These are phyloP conservation scores for Penicillium crustosum DNA, from an alignment of 2,329 filamentous ascomycete genomes.

Conservation along the genomic window DNA sequence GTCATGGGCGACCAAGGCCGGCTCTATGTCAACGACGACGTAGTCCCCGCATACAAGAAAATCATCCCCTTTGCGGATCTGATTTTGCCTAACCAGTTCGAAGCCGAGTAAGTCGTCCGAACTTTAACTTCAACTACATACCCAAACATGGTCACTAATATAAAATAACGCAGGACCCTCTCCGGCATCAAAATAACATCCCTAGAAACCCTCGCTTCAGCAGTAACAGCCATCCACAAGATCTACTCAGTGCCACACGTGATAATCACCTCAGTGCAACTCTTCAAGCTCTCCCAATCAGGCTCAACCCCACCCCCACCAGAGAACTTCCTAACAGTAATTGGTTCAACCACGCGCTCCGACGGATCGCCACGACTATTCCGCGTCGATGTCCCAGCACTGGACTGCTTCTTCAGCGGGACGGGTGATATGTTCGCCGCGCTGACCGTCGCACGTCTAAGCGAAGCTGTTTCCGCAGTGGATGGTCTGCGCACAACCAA, in stretches of 20 bases:
- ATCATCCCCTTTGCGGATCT: constrained; percentile 80
- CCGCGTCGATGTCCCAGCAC: constrained; percentile 78
- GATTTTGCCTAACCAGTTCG: constrained; percentile 94
- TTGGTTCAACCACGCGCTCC: constrained; percentile 71
- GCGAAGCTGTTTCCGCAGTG: constrained; percentile 68
- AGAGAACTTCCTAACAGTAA: constrained; percentile 61
- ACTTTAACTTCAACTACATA: background rate
- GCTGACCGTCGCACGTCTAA: constrained; percentile 79
- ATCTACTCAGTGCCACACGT: constrained; percentile 79
- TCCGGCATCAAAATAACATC: constrained; percentile 81
- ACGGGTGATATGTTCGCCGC: constrained; percentile 99
- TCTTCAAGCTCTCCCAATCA: constrained; percentile 55
- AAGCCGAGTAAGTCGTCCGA: constrained; percentile 71
- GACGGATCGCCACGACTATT: constrained; percentile 75
- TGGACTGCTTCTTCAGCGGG: constrained; percentile 92
- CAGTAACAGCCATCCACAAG: constrained; percentile 74
- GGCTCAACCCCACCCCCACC: constrained; percentile 31
- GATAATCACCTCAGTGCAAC: constrained; percentile 84
- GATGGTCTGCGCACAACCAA: constrained; percentile 52
- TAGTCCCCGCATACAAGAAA: constrained; percentile 84
- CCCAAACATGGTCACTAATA: background rate
- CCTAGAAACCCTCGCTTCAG: constrained; percentile 67
- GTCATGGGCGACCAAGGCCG: constrained; percentile 97
- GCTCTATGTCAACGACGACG: constrained; percentile 87
- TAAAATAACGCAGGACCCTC: constrained; percentile 61